Evolutionary conservation across 2,329 filamentous ascomycete species (phyloP).

Genomic region (Phialophora expanda): DNA sequence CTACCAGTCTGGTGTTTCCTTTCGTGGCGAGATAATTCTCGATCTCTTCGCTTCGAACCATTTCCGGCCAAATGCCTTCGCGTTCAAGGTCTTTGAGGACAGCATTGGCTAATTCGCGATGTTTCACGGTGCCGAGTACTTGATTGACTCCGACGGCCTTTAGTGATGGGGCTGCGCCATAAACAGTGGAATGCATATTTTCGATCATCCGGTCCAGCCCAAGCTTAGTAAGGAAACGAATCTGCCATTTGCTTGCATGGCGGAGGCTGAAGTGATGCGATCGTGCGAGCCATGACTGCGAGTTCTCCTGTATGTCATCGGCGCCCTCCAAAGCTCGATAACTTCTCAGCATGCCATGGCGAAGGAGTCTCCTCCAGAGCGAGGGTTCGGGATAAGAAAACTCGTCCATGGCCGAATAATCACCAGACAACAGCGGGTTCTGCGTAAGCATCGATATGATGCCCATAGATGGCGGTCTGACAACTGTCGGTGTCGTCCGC

Average conservation of each 20-base stretch:
- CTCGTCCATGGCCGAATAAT: background rate
- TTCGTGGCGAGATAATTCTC: slow-evolving; percentile 7
- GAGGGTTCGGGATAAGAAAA: slow-evolving; percentile 5
- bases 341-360: slow-evolving; percentile 3
- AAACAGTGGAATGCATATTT: background rate
- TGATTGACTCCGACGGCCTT: background rate
- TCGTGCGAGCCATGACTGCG: slow-evolving; percentile 3
- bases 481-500: background rate
- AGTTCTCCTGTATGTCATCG: background rate
- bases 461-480: background rate
- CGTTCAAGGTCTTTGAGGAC: slow-evolving; percentile 6
- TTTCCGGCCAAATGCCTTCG: slow-evolving; percentile 5
- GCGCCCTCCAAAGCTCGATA: slow-evolving; percentile 5
- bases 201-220: slow-evolving; percentile 6
- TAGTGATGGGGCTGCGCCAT: background rate
- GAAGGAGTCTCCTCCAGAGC: background rate
- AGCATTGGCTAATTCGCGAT: background rate
- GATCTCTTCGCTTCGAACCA: slow-evolving; percentile 1
- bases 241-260: background rate
- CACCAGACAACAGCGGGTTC: slow-evolving; percentile 1
- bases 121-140: slow-evolving; percentile 1
- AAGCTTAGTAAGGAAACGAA: slow-evolving; percentile 8
- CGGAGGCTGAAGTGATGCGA: slow-evolving; percentile 10
- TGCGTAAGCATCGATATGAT: background rate
- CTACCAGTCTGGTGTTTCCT: background rate